Percentiles rank a stretch among this genome's conserved stretches.
Evolutionary conservation across 352 stramenopile genomes (phyloP).

Genomic region (Globisporangium echinulatum): DNA sequence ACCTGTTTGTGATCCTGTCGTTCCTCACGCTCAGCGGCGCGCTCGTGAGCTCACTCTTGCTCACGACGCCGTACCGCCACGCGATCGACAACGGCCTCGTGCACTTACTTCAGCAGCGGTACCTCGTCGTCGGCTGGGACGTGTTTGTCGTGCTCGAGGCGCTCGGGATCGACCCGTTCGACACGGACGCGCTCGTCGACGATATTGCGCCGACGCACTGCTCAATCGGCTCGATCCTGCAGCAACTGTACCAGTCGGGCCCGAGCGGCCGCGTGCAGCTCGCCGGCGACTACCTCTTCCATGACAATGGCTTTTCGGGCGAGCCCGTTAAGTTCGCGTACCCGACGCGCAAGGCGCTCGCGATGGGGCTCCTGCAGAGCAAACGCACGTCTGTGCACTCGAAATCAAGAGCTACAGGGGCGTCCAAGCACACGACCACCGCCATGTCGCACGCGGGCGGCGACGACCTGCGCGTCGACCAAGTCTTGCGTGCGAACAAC

Average conservation of each 20-base stretch:
- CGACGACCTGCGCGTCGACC: not conserved
- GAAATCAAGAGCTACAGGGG: not conserved
- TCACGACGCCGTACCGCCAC: slow-evolving; percentile 32
- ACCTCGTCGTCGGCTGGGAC: slow-evolving; percentile 18
- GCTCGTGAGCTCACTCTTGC: slow-evolving; percentile 19
- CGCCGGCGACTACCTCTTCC: slow-evolving; percentile 11
- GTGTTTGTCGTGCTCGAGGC: slow-evolving; percentile 18
- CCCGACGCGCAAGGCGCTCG: slow-evolving; percentile 2
- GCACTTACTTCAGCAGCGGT: slow-evolving; percentile 37
- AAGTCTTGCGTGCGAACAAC: not conserved
- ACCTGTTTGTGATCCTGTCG: slow-evolving; percentile 31
- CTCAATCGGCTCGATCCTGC: slow-evolving; percentile 31
- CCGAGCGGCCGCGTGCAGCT: slow-evolving; percentile 22
- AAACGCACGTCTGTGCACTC: slow-evolving; percentile 1
- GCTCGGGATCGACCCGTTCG: slow-evolving; percentile 44
- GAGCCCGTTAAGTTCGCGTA: slow-evolving; percentile 10
- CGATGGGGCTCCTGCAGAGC: slow-evolving; percentile 8
- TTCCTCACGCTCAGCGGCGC: slow-evolving; percentile 24
- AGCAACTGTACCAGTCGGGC: slow-evolving; percentile 41
- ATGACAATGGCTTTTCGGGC: slow-evolving; percentile 7
- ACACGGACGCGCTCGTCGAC: slow-evolving; percentile 17
- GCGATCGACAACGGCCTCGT: slow-evolving; percentile 39
- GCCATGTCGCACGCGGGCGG: not conserved
- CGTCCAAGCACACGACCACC: not conserved
- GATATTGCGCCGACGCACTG: slow-evolving; percentile 18